phyloP scores from a whole-genome alignment of 2,329 filamentous ascomycete genomes.

The Didymella glomerata region DNA sequence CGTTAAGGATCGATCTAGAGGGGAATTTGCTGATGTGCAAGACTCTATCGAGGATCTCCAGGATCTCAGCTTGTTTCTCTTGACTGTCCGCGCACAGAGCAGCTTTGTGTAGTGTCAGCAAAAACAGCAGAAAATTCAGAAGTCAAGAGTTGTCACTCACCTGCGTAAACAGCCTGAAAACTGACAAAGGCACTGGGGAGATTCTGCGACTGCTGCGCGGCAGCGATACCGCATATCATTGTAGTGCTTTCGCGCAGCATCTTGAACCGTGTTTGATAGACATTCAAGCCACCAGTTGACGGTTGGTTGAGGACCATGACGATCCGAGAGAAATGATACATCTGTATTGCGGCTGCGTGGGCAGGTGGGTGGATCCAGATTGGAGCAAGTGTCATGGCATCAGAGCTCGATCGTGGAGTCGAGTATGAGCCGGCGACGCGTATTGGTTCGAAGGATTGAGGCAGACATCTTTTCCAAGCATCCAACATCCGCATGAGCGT shows the following conservation, averaged over 20 bases:
- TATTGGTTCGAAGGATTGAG: conserved; percentile 55
- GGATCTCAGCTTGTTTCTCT: conserved; percentile 30
- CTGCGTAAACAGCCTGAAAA: conserved; percentile 44
- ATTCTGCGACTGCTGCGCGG: conserved; percentile 48
- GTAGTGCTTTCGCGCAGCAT: conserved; percentile 57
- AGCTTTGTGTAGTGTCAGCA: conserved; percentile 13
- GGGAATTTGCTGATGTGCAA: conserved; percentile 39
- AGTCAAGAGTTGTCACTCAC: conserved; percentile 21
- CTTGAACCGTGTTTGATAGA: conserved; percentile 57
- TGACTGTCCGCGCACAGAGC: conserved; percentile 34
- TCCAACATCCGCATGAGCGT: conserved; percentile 59
- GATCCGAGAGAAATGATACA: conserved; percentile 62
- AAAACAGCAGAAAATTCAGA: neutral
- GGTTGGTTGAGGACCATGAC: conserved; percentile 63
- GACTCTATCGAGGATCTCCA: conserved; percentile 27
- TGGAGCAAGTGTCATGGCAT: conserved; percentile 22
- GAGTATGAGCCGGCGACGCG: conserved; percentile 33
- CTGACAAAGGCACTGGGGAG: conserved; percentile 41
- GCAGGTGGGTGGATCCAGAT: conserved; percentile 44
- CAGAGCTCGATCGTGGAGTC: conserved; percentile 15
- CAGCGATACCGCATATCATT: conserved; percentile 60
- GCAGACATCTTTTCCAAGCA: conserved; percentile 58
- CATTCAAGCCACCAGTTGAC: conserved; percentile 58
- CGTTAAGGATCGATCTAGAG: conserved; percentile 35
- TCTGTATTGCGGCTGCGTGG: conserved; percentile 58